A percentile compares a stretch with the other conserved stretches of the same genome.
These are phyloP conservation scores for Globisporangium takayamanum DNA, from an alignment of 352 stramenopile genomes.

Conservation along the genomic window DNA sequence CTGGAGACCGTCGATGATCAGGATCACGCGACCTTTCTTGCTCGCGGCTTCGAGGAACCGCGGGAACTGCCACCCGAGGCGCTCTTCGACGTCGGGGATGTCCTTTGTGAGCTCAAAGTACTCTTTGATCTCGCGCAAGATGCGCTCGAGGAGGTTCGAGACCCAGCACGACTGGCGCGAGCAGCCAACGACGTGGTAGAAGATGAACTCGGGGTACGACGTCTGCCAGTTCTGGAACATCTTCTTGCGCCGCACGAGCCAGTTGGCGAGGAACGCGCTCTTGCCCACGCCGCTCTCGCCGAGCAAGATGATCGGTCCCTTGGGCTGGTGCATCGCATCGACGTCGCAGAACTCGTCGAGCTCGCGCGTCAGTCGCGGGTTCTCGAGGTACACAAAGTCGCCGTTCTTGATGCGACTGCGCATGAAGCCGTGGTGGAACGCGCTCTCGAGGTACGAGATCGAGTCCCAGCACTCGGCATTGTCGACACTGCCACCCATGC, in stretches of 20 bases:
- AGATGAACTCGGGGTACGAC: slow-evolving; percentile 83
- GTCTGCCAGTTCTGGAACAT: slow-evolving; percentile 84
- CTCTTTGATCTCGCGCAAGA: slow-evolving; percentile 86
- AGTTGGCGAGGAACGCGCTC: slow-evolving; percentile 73
- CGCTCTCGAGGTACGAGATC: slow-evolving; percentile 72
- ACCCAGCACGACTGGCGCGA: slow-evolving; percentile 82
- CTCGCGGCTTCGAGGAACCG: slow-evolving; percentile 85
- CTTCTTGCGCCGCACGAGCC: slow-evolving; percentile 76
- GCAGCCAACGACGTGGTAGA: slow-evolving; percentile 88
- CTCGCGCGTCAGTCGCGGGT: slow-evolving; percentile 48
- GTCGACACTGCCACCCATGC: slow-evolving; percentile 9
- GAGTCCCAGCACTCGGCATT: slow-evolving; percentile 69
- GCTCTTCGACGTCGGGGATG: slow-evolving; percentile 79
- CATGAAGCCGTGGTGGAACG: slow-evolving; percentile 82
- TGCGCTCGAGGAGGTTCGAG: slow-evolving; percentile 79
- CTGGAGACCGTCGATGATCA: slow-evolving; percentile 89
- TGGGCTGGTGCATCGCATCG: slow-evolving; percentile 78
- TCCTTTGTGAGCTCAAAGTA: slow-evolving; percentile 89
- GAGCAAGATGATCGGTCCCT: slow-evolving; percentile 66
- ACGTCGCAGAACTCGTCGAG: slow-evolving; percentile 83
- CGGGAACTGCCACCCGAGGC: slow-evolving; percentile 88
- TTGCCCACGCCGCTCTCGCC: slow-evolving; percentile 73
- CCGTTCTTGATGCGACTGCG: slow-evolving; percentile 50
- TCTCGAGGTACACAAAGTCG: slow-evolving; percentile 76
- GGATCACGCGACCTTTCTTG: slow-evolving; percentile 86